Base-by-base conservation (phyloP, 192 early-diverging fungal species). In the Tieghemiomyces parasiticus region DNA sequence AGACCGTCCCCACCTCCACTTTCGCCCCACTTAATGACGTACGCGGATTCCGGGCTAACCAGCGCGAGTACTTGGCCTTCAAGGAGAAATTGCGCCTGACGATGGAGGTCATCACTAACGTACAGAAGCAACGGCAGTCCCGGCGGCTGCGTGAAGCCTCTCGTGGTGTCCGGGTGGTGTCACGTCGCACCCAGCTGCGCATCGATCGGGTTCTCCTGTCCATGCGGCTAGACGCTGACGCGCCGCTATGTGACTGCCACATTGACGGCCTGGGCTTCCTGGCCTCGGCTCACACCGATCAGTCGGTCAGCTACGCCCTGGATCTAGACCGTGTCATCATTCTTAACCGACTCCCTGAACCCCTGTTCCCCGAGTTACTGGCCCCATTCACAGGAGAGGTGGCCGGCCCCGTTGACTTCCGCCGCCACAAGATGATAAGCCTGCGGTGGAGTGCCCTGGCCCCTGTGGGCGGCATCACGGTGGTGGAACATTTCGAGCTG, bases 401-500 rank as follows among this genome's bases (percentile, higher is more conserved):
- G 24, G 62, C 71, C 19, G 67, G 74, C 32, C 64, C 46, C 55
- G 73, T 81, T 8, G 84, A 93, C 60, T 91, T 88, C 65, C 75
- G 78, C 29, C 74, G 82, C 16, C 81, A 94, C 46, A 94, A 92
- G 67, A 92, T 93, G 89, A 66, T 95, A 1, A 76, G 92, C 28
- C 82, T 92, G 19, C 85, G 85, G 63, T 84, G 85, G 78, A 66
- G 63, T 1, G 78, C 89, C 35, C 71, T 89, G 54, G 86, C 92
- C 2, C 87, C 93, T 0, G 90, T 96, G 1, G 93, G 85, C 30
- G 93, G 93, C 22, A 96, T 96, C 59, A 76, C 79, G 29, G 87
- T 96, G 19, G 82, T 96, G 45, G 88, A 92, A 60, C 87, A 91
- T 38, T 83, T 96, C 63, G 93, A 94, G 67, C 75, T 94, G 42